phyloP scores from a whole-genome alignment of 2,329 filamentous ascomycete species.

The Metarhizium rileyi region DNA sequence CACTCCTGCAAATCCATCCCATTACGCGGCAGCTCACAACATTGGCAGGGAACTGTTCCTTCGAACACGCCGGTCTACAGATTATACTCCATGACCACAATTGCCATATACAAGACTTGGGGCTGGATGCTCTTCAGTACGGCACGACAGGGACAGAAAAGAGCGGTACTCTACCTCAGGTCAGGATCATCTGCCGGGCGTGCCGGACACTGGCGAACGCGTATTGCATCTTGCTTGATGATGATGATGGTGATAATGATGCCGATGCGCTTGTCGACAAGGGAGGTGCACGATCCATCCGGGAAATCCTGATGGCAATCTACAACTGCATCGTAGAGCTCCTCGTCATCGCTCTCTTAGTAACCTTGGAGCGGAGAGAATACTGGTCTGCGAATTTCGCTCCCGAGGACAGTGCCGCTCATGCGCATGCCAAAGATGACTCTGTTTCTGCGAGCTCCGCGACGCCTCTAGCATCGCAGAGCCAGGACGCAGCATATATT shows the following conservation, averaged over 20 bases:
- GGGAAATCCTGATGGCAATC: slow-evolving; percentile 51
- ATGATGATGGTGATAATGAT: slow-evolving; percentile 49
- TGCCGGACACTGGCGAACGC: slow-evolving; percentile 54
- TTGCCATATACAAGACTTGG: slow-evolving; percentile 54
- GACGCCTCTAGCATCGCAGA: background rate
- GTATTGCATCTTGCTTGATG: slow-evolving; percentile 50
- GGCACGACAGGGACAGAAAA: slow-evolving; percentile 37
- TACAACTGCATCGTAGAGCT: slow-evolving; percentile 62
- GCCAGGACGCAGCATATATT: no score
- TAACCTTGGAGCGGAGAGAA: background rate
- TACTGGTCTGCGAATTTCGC: background rate
- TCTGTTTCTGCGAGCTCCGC: background rate
- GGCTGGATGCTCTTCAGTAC: slow-evolving; percentile 54
- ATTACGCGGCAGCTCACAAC: slow-evolving; percentile 57
- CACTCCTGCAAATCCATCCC: slow-evolving; percentile 58
- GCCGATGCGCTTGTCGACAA: slow-evolving; percentile 56
- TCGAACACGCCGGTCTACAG: slow-evolving; percentile 53
- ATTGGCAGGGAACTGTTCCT: slow-evolving; percentile 48
- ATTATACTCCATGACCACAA: slow-evolving; percentile 60
- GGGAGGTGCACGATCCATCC: slow-evolving; percentile 56
- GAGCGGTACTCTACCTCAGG: slow-evolving; percentile 38
- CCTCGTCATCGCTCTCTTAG: slow-evolving; percentile 35
- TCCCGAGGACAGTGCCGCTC: background rate
- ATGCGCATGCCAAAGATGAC: background rate
- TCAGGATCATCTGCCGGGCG: slow-evolving; percentile 53